Evolutionary conservation across 2,329 filamentous ascomycete genomes (phyloP).

Genomic region (Dactylellina haptotyla): DNA sequence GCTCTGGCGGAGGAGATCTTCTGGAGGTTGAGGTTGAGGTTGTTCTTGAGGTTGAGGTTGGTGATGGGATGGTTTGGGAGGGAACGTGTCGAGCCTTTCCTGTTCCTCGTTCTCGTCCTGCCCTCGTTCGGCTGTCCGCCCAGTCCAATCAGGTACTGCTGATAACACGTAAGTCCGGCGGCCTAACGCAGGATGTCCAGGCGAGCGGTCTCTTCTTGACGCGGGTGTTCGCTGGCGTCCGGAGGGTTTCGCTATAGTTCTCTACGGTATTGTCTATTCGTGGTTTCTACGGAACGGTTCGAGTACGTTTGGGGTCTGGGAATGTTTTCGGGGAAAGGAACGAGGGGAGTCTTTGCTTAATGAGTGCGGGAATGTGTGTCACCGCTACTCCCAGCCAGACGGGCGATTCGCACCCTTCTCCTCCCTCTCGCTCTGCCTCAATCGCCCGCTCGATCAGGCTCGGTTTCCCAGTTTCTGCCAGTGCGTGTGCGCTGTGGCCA

Average conservation of each 20-base stretch:
- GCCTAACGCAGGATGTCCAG: slow-evolving; percentile 43
- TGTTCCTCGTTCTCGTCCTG: background rate
- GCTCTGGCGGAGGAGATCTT: background rate
- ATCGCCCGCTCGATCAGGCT: background rate
- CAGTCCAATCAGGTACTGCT: slow-evolving; percentile 24
- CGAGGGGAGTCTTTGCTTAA: slow-evolving; percentile 47
- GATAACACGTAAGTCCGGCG: slow-evolving; percentile 44
- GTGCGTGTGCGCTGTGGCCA: background rate
- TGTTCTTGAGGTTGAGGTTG: background rate
- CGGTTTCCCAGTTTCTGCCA: slow-evolving; percentile 13
- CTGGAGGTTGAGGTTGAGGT: background rate
- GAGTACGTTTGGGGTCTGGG: background rate
- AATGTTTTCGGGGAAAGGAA: slow-evolving; percentile 1
- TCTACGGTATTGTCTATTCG: background rate
- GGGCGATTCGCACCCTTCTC: slow-evolving; percentile 29
- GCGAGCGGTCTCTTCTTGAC: slow-evolving; percentile 25
- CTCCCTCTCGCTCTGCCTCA: background rate
- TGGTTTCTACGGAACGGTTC: background rate
- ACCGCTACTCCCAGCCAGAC: slow-evolving; percentile 20
- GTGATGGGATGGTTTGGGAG: too few species aligned
- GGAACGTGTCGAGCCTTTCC: too few species aligned
- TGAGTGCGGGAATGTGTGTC: slow-evolving; percentile 46
- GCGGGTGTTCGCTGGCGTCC: slow-evolving; percentile 23
- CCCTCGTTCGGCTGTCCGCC: too few species aligned
- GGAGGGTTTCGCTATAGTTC: slow-evolving; percentile 28